A percentile compares a stretch with the other conserved stretches of the same genome.
phyloP scores from a whole-genome alignment of 1,284 basidiomycete genomes.

The Termitomyces sp. region DNA sequence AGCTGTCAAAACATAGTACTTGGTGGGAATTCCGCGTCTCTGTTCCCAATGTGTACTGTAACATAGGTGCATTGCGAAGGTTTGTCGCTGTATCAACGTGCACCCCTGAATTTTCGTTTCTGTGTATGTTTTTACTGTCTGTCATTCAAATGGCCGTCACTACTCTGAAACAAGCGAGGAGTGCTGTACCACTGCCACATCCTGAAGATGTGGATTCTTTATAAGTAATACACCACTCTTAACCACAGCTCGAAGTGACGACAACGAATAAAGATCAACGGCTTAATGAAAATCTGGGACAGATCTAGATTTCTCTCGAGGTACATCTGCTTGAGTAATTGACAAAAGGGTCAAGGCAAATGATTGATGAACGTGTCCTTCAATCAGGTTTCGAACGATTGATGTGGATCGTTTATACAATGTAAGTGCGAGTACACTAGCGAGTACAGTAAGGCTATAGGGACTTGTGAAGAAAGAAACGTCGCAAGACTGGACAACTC shows the following conservation, averaged over 20 bases:
- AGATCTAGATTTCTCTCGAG: not conserved
- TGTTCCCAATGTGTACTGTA: slow-evolving; percentile 31
- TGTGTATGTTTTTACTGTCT: too few relatives aligned
- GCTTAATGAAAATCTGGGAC: slow-evolving; percentile 10
- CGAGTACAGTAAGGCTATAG: slow-evolving; percentile 1
- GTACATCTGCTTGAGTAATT: not conserved
- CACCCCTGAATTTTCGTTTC: too few relatives aligned
- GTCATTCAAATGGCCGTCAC: too few relatives aligned
- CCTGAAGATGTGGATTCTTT: too few relatives aligned
- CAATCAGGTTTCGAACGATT: too few relatives aligned
- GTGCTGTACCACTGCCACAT: too few relatives aligned
- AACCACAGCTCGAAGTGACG: not conserved
- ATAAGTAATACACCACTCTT: not conserved
- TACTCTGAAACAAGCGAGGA: too few relatives aligned
- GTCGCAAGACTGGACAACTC: slow-evolving; percentile 5
- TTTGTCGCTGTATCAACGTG: not conserved
- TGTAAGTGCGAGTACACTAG: slow-evolving; percentile 1
- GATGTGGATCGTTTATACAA: too few relatives aligned
- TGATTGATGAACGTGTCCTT: slow-evolving; percentile 6
- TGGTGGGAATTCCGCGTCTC: slow-evolving; percentile 28
- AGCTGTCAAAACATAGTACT: slow-evolving; percentile 42
- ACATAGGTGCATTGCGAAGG: slow-evolving; percentile 11
- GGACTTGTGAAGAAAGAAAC: slow-evolving; percentile 10
- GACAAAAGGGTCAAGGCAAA: slow-evolving; percentile 3
- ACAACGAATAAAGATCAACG: not conserved